Percentiles rank a stretch among this genome's conserved stretches.
These are phyloP conservation scores for Silybum marianum DNA, from an alignment of 129 eudicot species.

Conservation along the genomic window DNA sequence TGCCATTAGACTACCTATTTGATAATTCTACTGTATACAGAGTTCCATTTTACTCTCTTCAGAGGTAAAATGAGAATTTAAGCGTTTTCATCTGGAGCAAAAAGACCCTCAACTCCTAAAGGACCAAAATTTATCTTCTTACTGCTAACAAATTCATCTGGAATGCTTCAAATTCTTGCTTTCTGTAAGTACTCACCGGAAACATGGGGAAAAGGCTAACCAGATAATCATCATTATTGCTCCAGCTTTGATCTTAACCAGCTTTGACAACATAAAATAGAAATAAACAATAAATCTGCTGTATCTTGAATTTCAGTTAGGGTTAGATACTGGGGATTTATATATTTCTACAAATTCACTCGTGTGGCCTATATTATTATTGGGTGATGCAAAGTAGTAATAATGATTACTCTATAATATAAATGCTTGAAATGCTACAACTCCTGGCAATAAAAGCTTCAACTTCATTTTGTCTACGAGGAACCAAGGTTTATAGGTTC, in stretches of 20 bases:
- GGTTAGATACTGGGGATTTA: not conserved
- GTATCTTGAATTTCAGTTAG: not conserved
- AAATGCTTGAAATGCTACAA: not conserved
- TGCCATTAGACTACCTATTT: conserved; percentile 4
- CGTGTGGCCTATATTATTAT: not conserved
- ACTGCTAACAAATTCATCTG: not conserved
- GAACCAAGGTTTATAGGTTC: conserved; percentile 3
- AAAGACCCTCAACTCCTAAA: not conserved
- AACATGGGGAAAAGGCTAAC: conserved; percentile 9
- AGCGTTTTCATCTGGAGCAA: not conserved
- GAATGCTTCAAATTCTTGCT: conserved; percentile 10
- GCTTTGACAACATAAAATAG: not conserved
- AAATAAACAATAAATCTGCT: not conserved
- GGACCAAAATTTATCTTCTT: conserved; percentile 10
- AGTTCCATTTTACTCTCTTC: conserved; percentile 6
- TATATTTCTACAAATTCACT: not conserved
- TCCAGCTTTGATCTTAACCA: not conserved
- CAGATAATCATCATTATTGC: not conserved
- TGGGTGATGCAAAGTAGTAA: not conserved
- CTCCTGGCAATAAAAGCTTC: not conserved
- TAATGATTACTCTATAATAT: not conserved
- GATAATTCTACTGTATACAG: not conserved
- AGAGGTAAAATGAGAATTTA: conserved; percentile 12
- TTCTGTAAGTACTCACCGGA: conserved; percentile 12
- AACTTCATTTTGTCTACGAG: not conserved